Evolutionary conservation across 1,284 basidiomycete species (phyloP), one percentile per base, ranked within the genome.

Genomic region (Retiboletus flavoniger): DNA sequence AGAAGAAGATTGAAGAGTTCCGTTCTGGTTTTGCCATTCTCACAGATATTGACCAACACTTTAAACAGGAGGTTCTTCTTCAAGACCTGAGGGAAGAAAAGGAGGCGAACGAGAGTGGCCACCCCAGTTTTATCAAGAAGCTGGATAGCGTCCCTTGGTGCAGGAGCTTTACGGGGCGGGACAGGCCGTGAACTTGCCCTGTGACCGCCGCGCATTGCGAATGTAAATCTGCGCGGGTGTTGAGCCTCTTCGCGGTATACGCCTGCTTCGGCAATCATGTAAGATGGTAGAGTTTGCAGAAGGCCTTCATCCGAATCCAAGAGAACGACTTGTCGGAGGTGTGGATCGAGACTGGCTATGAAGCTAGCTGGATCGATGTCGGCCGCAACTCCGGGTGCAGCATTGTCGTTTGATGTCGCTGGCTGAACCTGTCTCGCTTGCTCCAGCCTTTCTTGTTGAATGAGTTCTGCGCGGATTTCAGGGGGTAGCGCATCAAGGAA

Each of bases 401-500:
- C 62, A 47, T 63, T 69, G 19, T 68, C 66, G 32, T 72, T 67
- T 39, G 74, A 69, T 38, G 74, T 71, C 46, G 78, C 77, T 50
- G 80, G 80, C 9, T 69, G 77, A 26, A 81, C 67, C 21, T 84
- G 80, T 39, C 91, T 83, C 13, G 85, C 77, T 47, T 87, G 85
- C 65, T 98, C 95, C 51, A 91, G 74, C 1, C 87, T 85, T 74
- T 98, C 95, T 71, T 98, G 95, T 69, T 96, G 93, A 29, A 99
- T 85, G 53, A 99, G 95, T 70, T 99, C 97, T 2, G 93, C 94
- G 11, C 97, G 89, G 54, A 99, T 91, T 65, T 98, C 95, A 1
- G 95, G 92, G 7, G 97, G 97, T 5, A 99, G 78, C 2, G 97
- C 97, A 62, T 98, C 91, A 45, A 99, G 81, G 75, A 99, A 99